Evolutionary conservation across 1,139 yeast species (phyloP), one percentile per base, ranked within the genome.

Genomic region (Magnusiomyces tetraspermus): DNA sequence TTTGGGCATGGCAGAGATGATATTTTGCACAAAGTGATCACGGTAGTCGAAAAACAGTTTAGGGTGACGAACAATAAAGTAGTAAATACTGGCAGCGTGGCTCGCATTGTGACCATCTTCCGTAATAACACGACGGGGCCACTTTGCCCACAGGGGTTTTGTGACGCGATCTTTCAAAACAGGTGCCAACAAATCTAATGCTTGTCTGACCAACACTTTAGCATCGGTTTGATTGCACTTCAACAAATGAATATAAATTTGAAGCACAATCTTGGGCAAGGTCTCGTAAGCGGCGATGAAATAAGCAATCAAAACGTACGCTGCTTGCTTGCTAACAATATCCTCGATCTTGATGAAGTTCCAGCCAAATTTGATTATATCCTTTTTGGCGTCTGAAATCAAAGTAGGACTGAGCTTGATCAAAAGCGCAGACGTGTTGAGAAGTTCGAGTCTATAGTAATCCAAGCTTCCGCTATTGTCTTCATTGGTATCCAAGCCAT

Each of bases 1-100:
- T 64, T 90, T 89, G 24, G 96, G 96, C 90, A 94, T 85, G 1
- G 96, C 96, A n/a, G 94, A 80, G 51, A 92, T 86, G 52, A 92
- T 85, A 58, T 85, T 87, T 1, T 96, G 85, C 55, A 89, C 80
- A 62, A 90, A 92, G 58, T 88, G 89, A 61, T 89, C 97, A 55
- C 97, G 77, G 8, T 92, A 92, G 51, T 81, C 82, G 63, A 79
- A 92, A 67, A 94, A 92, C 51, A 88, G 71, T 55, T 84, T 92
- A 0, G 95, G 81, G 60, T 92, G 96, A 51, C 84, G 85, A 37
- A 87, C 88, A 68, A 94, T 81, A 63, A 90, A 89, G 62, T 89
- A 96, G 61, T 88, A 92, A 23, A 94, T 87, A 62, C 87, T 90
- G 58, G 88, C 78, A 10, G 85, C 95, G 56, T 90, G 95, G 13